Percentiles rank a stretch among this genome's conserved stretches.
phyloP scores from a whole-genome alignment of 1,284 basidiomycete genomes.

The Acaromyces ingoldii region DNA sequence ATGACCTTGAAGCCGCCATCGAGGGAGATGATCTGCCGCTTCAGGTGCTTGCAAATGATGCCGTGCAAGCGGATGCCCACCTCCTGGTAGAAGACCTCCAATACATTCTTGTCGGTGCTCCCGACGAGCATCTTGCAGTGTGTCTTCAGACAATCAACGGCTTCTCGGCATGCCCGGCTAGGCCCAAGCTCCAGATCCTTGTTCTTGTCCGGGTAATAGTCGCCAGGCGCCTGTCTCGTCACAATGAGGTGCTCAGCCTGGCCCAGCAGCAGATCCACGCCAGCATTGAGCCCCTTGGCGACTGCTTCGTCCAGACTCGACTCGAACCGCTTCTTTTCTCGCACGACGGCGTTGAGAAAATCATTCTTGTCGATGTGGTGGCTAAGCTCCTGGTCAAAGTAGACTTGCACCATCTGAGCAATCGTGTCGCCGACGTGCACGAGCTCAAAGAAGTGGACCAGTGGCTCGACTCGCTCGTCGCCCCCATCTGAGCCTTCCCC shows the following conservation, averaged over 20 bases:
- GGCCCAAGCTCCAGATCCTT: slow-evolving; percentile 54
- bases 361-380: slow-evolving; percentile 61
- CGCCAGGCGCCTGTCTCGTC: slow-evolving; percentile 73
- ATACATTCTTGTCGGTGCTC: slow-evolving; percentile 87
- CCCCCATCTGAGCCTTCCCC: slow-evolving; percentile 60
- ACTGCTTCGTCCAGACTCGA: slow-evolving; percentile 85
- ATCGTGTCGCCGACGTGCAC: slow-evolving; percentile 97
- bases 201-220: slow-evolving; percentile 71
- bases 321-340: slow-evolving; percentile 95
- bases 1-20: slow-evolving; percentile 92
- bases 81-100: slow-evolving; percentile 97
- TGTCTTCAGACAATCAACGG: slow-evolving; percentile 75
- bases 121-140: slow-evolving; percentile 87
- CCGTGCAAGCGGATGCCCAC: slow-evolving; percentile 88
- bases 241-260: slow-evolving; percentile 93
- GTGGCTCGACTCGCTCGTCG: slow-evolving; percentile 72
- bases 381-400: slow-evolving; percentile 85
- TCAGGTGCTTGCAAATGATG: slow-evolving; percentile 92
- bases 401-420: slow-evolving; percentile 93
- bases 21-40: slow-evolving; percentile 89
- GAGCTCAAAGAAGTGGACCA: slow-evolving; percentile 94
- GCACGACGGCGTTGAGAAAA: slow-evolving; percentile 84
- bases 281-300: slow-evolving; percentile 84
- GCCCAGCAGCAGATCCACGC: slow-evolving; percentile 91
- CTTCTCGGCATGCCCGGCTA: slow-evolving; percentile 77